A percentile compares a stretch with the other conserved stretches of the same genome.
Evolutionary conservation across 139 green algal genomes (phyloP).

Genomic region (Tetraselmis striata): DNA sequence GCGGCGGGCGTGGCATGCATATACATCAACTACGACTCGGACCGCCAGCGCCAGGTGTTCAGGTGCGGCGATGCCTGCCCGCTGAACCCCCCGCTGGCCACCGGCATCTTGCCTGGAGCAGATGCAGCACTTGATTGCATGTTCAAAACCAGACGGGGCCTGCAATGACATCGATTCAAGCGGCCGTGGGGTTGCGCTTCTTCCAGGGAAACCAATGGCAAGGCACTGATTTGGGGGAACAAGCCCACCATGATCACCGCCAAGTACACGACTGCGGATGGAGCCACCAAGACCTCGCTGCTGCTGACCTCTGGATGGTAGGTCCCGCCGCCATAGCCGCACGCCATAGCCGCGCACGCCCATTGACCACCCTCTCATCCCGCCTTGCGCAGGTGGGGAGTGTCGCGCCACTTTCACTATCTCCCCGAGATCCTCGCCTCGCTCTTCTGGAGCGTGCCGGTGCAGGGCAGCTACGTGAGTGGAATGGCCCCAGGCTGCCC

Average conservation of each 20-base stretch:
- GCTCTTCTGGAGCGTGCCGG: constrained; percentile 61
- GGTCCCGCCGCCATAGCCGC: background rate
- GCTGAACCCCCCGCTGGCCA: too few relatives aligned
- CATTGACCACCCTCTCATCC: too few relatives aligned
- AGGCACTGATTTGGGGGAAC: constrained; percentile 43
- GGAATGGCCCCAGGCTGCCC: too few relatives aligned
- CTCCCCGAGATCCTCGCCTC: constrained; percentile 64
- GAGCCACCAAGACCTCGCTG: constrained; percentile 49
- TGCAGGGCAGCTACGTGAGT: constrained; percentile 33
- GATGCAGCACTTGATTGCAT: too few relatives aligned
- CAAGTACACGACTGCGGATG: constrained; percentile 40
- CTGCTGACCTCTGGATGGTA: constrained; percentile 55
- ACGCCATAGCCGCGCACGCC: background rate
- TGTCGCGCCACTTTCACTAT: constrained; percentile 76
- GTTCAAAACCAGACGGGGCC: too few relatives aligned
- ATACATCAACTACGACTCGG: constrained; percentile 70
- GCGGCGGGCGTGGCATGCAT: constrained; percentile 39
- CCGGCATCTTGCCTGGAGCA: background rate
- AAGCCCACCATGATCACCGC: constrained; percentile 37
- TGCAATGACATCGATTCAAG: too few relatives aligned
- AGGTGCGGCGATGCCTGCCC: too few relatives aligned
- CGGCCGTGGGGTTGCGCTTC: too few relatives aligned
- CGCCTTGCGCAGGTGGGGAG: constrained; percentile 62
- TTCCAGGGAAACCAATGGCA: constrained; percentile 45
- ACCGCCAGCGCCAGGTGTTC: constrained; percentile 51